Evolutionary conservation across 352 stramenopile genomes (phyloP).

Genomic region (Globisporangium irregulare): DNA sequence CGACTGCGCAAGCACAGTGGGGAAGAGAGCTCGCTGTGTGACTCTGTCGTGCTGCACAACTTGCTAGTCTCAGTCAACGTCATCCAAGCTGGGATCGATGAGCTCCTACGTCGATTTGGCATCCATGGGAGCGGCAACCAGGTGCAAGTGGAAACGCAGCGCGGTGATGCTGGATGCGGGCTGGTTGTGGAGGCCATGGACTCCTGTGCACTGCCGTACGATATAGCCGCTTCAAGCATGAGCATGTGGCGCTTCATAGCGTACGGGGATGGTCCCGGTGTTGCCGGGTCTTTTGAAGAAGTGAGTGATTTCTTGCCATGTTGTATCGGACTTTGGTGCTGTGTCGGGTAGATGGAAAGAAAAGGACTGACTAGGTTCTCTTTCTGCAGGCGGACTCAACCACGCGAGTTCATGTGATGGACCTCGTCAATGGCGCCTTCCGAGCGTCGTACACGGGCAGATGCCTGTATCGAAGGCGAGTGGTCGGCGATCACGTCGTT

Average conservation of each 20-base stretch:
- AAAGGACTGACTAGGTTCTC: not conserved
- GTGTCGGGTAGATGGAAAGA: not conserved
- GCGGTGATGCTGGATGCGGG: not conserved
- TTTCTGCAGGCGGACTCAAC: not conserved
- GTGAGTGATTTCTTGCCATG: not conserved
- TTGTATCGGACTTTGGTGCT: not conserved
- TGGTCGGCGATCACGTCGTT: not conserved
- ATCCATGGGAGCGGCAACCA: not conserved
- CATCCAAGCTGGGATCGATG: not conserved
- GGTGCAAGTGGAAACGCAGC: not conserved
- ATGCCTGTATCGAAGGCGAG: not conserved
- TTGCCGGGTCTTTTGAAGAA: not conserved
- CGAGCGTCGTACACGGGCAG: not conserved
- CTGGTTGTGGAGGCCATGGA: not conserved
- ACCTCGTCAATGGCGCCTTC: not conserved
- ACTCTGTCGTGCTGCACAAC: not conserved
- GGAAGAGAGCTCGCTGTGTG: not conserved
- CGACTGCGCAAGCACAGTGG: not conserved
- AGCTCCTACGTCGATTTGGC: not conserved
- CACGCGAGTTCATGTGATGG: not conserved
- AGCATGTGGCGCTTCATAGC: not conserved
- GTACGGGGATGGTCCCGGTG: not conserved
- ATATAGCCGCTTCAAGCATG: not conserved
- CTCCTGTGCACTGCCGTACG: not conserved
- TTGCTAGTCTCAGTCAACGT: not conserved